Percentiles rank a stretch among this genome's conserved stretches.
Conservation (phyloP, 2,329 filamentous ascomycete species). For the Pseudogymnoascus sp. region DNA sequence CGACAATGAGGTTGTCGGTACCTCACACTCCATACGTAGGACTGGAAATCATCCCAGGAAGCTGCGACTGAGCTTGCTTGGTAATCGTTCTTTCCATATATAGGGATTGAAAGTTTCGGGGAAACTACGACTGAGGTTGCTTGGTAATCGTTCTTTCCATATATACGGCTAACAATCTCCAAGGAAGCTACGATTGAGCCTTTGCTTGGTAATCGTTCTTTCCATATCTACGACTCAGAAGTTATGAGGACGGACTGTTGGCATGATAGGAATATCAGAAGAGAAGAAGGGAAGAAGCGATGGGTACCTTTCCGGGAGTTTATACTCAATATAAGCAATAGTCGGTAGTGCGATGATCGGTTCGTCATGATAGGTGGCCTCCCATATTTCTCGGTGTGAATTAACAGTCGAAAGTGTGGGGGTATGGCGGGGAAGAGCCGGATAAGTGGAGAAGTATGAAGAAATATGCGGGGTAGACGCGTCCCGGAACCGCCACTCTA, state of each 20-base stretch:
- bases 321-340: not conserved
- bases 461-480: conserved; percentile 2
- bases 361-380: conserved; percentile 1
- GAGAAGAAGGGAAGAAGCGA: not conserved
- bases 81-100: no score
- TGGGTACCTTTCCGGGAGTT: not conserved
- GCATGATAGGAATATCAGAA: not conserved
- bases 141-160: no score
- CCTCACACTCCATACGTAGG: no score
- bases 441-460: not conserved
- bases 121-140: no score
- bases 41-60: no score
- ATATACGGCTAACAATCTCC: no score
- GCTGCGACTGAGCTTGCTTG: no score
- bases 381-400: not conserved
- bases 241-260: not conserved
- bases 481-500: not conserved
- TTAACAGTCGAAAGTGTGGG: not conserved
- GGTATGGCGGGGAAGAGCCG: not conserved
- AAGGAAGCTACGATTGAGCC: no score
- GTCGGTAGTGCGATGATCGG: not conserved
- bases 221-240: no score
- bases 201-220: no score
- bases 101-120: no score
- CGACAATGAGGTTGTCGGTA: not conserved